phyloP scores from a whole-genome alignment of 2,329 filamentous ascomycete species.

The Trichoderma citrinoviride region DNA sequence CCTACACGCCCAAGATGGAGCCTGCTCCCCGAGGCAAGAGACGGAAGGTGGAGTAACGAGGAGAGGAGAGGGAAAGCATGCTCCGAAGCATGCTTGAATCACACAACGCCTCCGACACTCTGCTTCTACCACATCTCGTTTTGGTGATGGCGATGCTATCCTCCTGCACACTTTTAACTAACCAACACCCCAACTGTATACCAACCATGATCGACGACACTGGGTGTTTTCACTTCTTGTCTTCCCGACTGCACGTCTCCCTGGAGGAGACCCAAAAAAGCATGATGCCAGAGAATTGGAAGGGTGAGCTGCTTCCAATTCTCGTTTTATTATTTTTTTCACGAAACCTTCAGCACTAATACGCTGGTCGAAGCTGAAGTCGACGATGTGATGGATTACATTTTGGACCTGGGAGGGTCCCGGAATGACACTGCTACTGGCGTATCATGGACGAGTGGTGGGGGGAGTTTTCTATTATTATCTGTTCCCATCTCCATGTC shows the following conservation, averaged over 20 bases:
- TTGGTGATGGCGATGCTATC: background rate
- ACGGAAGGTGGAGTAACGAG: slow-evolving; percentile 63
- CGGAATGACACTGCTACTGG: slow-evolving; percentile 21
- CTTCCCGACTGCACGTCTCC: slow-evolving; percentile 14
- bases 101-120: slow-evolving; percentile 20
- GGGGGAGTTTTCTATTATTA: slow-evolving; percentile 18
- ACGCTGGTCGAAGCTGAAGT: slow-evolving; percentile 24
- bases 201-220: slow-evolving; percentile 20
- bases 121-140: background rate
- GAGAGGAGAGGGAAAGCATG: background rate
- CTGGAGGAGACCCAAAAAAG: slow-evolving; percentile 16
- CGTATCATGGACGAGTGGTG: slow-evolving; percentile 21
- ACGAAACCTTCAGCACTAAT: slow-evolving; percentile 24
- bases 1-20: slow-evolving; percentile 82
- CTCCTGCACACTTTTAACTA: slow-evolving; percentile 4
- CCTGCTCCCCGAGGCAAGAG: slow-evolving; percentile 91
- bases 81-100: background rate
- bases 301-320: slow-evolving; percentile 1
- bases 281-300: slow-evolving; percentile 12
- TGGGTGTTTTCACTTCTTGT: slow-evolving; percentile 21
- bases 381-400: slow-evolving; percentile 22
- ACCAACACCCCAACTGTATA: slow-evolving; percentile 18
- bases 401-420: slow-evolving; percentile 20
- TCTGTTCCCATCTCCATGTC: slow-evolving; percentile 12
- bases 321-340: background rate